Conservation (phyloP, 495 filamentous ascomycete species). For the Podospora appendiculata region DNA sequence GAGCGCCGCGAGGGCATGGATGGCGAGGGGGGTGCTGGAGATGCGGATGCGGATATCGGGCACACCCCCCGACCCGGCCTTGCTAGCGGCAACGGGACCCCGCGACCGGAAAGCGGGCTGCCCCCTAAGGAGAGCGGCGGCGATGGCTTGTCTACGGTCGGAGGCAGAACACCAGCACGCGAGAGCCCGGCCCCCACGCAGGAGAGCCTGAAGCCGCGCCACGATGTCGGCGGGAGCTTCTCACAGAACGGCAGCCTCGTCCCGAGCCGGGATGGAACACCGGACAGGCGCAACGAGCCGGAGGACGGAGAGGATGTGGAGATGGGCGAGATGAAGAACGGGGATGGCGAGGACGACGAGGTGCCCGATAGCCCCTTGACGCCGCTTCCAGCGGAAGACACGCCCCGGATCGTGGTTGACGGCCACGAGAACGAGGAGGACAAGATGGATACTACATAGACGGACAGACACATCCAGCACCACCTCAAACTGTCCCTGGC, state of each 20-base stretch:
- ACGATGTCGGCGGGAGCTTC: conserved; percentile 36
- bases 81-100: conserved; percentile 30
- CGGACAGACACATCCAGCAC: neutral
- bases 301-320: conserved; percentile 61
- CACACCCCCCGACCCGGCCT: conserved; percentile 35
- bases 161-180: conserved; percentile 58
- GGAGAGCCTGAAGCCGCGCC: conserved; percentile 31
- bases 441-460: conserved; percentile 61
- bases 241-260: conserved; percentile 34
- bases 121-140: conserved; percentile 13
- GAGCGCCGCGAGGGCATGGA: conserved; percentile 71
- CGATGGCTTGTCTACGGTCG: conserved; percentile 31
- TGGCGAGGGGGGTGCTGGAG: conserved; percentile 59
- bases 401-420: conserved; percentile 43
- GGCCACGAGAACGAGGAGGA: conserved; percentile 52
- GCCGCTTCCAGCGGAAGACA: conserved; percentile 34
- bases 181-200: conserved; percentile 35
- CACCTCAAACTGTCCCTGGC: no score
- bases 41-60: conserved; percentile 23
- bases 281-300: conserved; percentile 23
- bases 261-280: conserved; percentile 25
- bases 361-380: conserved; percentile 26
- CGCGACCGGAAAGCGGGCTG: conserved; percentile 30
- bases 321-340: conserved; percentile 31
- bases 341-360: conserved; percentile 31